phyloP scores from a whole-genome alignment of 2,329 filamentous ascomycete genomes.

The Didymella segeticola region DNA sequence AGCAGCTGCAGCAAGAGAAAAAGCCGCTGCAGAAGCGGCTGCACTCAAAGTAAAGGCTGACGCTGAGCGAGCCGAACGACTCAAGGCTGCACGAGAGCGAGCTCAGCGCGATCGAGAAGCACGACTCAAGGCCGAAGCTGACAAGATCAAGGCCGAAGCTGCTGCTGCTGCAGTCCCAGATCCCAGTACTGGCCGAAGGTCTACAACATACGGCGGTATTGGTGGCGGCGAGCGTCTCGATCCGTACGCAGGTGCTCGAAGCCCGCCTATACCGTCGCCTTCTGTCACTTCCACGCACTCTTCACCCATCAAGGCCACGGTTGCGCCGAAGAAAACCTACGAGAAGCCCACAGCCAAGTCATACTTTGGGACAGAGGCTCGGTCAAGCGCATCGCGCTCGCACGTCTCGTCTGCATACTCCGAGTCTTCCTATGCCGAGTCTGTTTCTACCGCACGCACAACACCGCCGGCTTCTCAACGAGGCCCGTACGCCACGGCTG shows the following conservation, averaged over 20 bases:
- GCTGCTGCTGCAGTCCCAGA: constrained; percentile 30
- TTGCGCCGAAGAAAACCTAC: constrained; percentile 52
- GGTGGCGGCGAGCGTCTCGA: constrained; percentile 73
- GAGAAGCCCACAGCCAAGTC: constrained; percentile 62
- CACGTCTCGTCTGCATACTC: constrained; percentile 66
- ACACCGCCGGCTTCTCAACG: constrained; percentile 81
- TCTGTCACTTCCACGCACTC: constrained; percentile 47
- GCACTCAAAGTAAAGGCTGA: constrained; percentile 44
- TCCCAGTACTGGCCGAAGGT: constrained; percentile 34
- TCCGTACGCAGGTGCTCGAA: constrained; percentile 69
- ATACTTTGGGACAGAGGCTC: constrained; percentile 59
- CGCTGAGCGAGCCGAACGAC: constrained; percentile 43
- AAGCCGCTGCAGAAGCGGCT: constrained; percentile 38
- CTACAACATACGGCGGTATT: constrained; percentile 48
- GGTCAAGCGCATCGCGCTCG: constrained; percentile 34
- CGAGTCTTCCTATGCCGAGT: constrained; percentile 85
- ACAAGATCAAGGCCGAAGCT: constrained; percentile 39
- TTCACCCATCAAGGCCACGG: constrained; percentile 48
- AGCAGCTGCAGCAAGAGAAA: constrained; percentile 43
- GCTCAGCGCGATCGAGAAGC: constrained; percentile 49
- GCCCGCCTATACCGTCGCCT: constrained; percentile 58
- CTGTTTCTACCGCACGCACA: constrained; percentile 81
- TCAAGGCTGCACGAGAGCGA: constrained; percentile 50
- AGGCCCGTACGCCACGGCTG: constrained; percentile 82
- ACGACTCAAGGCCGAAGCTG: constrained; percentile 45